A percentile compares a stretch with the other conserved stretches of the same genome.
phyloP scores from a whole-genome alignment of 208 protist species.

The Acanthamoeba culbertsoni region DNA sequence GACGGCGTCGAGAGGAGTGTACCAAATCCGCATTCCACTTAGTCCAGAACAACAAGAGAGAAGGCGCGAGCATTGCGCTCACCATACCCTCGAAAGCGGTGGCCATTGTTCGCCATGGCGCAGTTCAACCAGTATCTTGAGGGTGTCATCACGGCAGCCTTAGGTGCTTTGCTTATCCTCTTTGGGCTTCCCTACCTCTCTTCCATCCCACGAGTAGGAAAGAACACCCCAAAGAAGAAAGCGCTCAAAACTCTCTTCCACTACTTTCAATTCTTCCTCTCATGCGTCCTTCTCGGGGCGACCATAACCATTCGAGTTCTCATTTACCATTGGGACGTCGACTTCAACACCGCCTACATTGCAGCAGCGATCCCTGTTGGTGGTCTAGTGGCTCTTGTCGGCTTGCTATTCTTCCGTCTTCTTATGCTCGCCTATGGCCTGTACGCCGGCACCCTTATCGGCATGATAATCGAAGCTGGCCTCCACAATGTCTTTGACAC shows the following conservation, averaged over 20 bases:
- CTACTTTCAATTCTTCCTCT: conserved; percentile 51
- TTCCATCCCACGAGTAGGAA: neutral
- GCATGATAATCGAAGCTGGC: neutral
- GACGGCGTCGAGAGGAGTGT: no score
- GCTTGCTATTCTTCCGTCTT: conserved; percentile 8
- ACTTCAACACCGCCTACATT: conserved; percentile 50
- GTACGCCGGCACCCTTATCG: neutral
- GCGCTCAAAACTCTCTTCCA: conserved; percentile 11
- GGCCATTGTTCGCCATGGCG: conserved; percentile 6
- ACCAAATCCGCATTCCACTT: no score
- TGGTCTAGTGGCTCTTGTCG: neutral
- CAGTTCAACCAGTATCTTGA: conserved; percentile 44
- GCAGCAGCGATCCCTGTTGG: neutral
- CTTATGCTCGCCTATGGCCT: conserved; percentile 6
- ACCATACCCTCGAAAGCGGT: no score
- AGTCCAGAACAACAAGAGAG: no score
- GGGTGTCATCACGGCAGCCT: neutral
- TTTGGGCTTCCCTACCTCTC: conserved; percentile 43
- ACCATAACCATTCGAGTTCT: neutral
- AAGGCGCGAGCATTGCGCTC: no score
- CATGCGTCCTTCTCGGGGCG: conserved; percentile 8
- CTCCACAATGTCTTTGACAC: conserved; percentile 42
- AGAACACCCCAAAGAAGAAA: conserved; percentile 38
- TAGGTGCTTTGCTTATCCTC: neutral
- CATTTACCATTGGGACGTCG: neutral